These are phyloP conservation scores for Naganishia friedmannii DNA, from an alignment of 768 basidiomycete species.

Conservation along the genomic window DNA sequence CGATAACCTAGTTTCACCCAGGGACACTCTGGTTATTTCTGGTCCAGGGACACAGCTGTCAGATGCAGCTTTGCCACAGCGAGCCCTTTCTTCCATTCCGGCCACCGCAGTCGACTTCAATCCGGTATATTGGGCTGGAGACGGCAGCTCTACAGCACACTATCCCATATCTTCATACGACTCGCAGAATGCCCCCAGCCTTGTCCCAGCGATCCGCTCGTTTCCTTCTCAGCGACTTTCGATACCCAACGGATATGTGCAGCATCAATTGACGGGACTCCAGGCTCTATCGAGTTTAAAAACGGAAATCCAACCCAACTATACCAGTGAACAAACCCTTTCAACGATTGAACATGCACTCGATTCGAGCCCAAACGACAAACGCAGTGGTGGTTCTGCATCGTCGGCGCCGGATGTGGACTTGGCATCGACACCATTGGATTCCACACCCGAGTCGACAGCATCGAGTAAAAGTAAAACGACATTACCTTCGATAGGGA, in stretches of 20 bases:
- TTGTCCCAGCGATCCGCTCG: neutral
- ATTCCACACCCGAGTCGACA: neutral
- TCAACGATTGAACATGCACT: neutral
- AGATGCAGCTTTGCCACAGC: neutral
- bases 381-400: neutral
- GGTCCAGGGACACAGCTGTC: neutral
- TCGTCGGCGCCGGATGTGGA: neutral
- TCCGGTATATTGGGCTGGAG: neutral
- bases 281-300: neutral
- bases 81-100: neutral
- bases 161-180: neutral
- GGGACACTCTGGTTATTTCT: neutral
- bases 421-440: neutral
- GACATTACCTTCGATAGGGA: constrained; percentile 20
- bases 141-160: neutral
- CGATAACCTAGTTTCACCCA: constrained; percentile 2
- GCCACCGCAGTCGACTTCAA: neutral
- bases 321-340: neutral
- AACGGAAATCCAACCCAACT: neutral
- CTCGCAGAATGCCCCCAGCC: neutral
- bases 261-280: neutral
- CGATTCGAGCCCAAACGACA: neutral
- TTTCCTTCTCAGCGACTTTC: neutral
- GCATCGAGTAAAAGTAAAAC: neutral
- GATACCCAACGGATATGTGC: neutral